phyloP scores from a whole-genome alignment of 2,329 filamentous ascomycete species.

The Ascochyta viciae-villosae region DNA sequence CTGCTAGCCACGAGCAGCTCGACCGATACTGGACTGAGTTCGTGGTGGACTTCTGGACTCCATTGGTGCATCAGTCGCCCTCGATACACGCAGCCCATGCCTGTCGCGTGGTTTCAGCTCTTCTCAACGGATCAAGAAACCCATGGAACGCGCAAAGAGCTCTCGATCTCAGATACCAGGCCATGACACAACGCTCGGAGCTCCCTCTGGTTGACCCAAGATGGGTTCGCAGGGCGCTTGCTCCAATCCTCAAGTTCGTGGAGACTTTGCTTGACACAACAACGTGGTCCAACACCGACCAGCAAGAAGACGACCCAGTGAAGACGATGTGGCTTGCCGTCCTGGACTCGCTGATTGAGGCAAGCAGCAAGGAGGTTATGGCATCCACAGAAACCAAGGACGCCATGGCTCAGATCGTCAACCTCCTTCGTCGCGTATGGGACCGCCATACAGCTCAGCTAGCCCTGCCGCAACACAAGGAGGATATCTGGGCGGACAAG shows the following conservation, averaged over 20 bases:
- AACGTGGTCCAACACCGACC: conserved; percentile 51
- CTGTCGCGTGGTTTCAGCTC: conserved; percentile 73
- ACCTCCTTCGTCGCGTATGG: conserved; percentile 75
- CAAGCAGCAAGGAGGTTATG: conserved; percentile 86
- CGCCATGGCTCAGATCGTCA: conserved; percentile 76
- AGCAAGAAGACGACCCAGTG: conserved; percentile 55
- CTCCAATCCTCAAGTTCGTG: conserved; percentile 68
- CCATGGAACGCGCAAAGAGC: conserved; percentile 80
- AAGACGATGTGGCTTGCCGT: conserved; percentile 69
- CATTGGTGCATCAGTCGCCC: conserved; percentile 30
- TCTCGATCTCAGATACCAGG: conserved; percentile 59
- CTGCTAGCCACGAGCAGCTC: conserved; percentile 67
- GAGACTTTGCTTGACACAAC: conserved; percentile 60
- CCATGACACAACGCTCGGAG: conserved; percentile 67
- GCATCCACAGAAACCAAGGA: conserved; percentile 82
- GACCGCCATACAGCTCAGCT: conserved; percentile 55
- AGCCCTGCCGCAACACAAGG: conserved; percentile 42
- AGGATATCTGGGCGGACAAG: conserved; percentile 56
- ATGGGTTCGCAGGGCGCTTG: conserved; percentile 80
- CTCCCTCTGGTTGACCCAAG: conserved; percentile 83
- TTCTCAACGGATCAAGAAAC: conserved; percentile 67
- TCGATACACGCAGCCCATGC: conserved; percentile 36
- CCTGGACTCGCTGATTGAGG: conserved; percentile 68
- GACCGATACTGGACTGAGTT: conserved; percentile 82
- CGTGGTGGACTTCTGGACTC: conserved; percentile 68